Conservation (phyloP, 345 rosid genomes). For the Lepidium didymum region DNA sequence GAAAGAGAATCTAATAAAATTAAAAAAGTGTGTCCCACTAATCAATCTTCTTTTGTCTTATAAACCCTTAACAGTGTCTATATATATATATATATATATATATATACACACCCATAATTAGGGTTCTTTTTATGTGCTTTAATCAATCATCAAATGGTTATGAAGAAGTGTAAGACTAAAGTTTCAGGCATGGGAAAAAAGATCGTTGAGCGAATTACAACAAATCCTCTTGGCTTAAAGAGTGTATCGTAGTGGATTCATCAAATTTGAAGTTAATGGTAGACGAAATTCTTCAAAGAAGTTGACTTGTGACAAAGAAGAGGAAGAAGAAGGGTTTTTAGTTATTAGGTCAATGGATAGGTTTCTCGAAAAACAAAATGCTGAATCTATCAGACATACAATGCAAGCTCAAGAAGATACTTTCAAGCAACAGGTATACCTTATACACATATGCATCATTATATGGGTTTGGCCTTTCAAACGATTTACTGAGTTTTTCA, state of each 20-base stretch:
- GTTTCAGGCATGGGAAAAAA: conserved; percentile 82
- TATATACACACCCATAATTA: too few species aligned
- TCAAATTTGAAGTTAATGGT: conserved; percentile 42
- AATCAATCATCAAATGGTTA: conserved; percentile 4
- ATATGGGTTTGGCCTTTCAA: neutral
- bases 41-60: conserved; percentile 29
- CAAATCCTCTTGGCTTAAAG: conserved; percentile 22
- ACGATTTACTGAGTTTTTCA: neutral
- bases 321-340: conserved; percentile 17
- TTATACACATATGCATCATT: neutral
- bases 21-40: conserved; percentile 18
- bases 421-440: conserved; percentile 73
- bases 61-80: too few species aligned
- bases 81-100: too few species aligned
- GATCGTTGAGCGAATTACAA: conserved; percentile 38
- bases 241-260: conserved; percentile 24
- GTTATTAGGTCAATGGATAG: conserved; percentile 38
- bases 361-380: conserved; percentile 37
- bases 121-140: neutral
- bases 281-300: conserved; percentile 23
- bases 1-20: conserved; percentile 22
- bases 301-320: conserved; percentile 6
- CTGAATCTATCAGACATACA: conserved; percentile 58
- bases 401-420: conserved; percentile 75
- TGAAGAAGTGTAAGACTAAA: conserved; percentile 1